Base-by-base conservation (phyloP, 495 filamentous ascomycete genomes). In the Rusavskia elegans region DNA sequence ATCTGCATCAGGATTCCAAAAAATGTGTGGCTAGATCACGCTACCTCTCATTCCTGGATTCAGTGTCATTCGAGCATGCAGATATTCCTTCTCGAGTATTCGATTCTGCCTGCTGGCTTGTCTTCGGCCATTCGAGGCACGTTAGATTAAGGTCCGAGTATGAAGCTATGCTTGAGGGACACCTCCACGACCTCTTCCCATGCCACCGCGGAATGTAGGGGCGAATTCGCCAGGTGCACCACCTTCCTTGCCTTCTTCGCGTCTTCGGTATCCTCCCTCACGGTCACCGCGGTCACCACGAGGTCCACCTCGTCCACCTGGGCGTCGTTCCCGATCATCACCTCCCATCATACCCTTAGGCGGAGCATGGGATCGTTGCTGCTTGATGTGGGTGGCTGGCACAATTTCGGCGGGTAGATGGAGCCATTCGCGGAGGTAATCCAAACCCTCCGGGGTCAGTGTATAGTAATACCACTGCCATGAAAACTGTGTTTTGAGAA, bases 381-480 rank as follows among this genome's bases (percentile, higher is more conserved):
- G 88, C 84, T 98, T 98, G 79, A 98, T 95, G 81, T 98, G 92
- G 65, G 92, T 98, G 60, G 92, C 87, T 53, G 92, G 92, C 61
- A 98, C 92, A 69, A 98, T 95, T 81, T 98, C 92, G 66, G 93
- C 92, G 69, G 92, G 92, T 63, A 97, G 84, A 79, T 98, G 92
- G 59, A 97, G 90, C 92, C 92, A 98, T 79, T 98, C 92, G 62
- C 92, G 93, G 69, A 98, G 89, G 81, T 97, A 98, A 80, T 96
- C 90, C 67, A 98, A 89, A 77, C 92, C 92, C 71, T 96, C 90
- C 63, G 89, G 88, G 69, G 92, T 98, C 68, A 98, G 83, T 71
- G 93, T 98, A 83, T 98, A 98, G 84, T 98, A 98, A 82, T 96
- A 98, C 83, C 89, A 97, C 78, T 98, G 92, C 92, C 92, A 98